Percentiles rank a stretch among this genome's conserved stretches.
Conservation (phyloP, 2,329 filamentous ascomycete species). For the Tolypocladium paradoxum region DNA sequence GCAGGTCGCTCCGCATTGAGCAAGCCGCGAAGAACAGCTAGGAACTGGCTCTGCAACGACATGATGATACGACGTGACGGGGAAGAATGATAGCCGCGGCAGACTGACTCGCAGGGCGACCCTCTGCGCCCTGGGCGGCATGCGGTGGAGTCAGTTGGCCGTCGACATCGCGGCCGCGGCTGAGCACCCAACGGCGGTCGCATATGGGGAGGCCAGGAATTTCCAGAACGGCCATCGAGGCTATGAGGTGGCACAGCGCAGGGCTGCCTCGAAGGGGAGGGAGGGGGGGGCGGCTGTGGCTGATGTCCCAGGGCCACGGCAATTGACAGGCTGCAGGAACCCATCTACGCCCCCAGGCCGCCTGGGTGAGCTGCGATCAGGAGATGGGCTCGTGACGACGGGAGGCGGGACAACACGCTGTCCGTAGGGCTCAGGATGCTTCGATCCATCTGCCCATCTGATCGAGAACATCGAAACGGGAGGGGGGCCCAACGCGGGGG, state of each 20-base stretch:
- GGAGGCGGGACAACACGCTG: background rate
- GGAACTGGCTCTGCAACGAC: background rate
- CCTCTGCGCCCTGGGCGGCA: background rate
- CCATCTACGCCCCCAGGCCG: background rate
- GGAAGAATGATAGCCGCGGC: background rate
- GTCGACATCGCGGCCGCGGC: background rate
- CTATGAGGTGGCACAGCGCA: background rate
- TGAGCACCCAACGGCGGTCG: background rate
- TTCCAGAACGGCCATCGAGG: background rate
- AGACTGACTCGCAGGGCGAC: background rate
- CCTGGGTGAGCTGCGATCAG: background rate
- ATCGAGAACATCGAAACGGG: background rate
- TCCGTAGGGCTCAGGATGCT: background rate
- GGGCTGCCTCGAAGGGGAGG: background rate
- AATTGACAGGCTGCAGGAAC: background rate
- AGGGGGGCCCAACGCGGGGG: background rate
- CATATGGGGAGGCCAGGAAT: background rate
- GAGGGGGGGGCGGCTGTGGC: background rate
- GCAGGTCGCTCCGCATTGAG: background rate
- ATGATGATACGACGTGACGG: background rate
- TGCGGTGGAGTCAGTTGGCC: background rate
- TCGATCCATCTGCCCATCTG: conserved; percentile 3
- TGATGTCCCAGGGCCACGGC: background rate
- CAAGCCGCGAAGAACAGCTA: background rate
- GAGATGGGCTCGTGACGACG: background rate